Evolutionary conservation across 1,284 basidiomycete species (phyloP).

Genomic region (Heterobasidion occidentale): DNA sequence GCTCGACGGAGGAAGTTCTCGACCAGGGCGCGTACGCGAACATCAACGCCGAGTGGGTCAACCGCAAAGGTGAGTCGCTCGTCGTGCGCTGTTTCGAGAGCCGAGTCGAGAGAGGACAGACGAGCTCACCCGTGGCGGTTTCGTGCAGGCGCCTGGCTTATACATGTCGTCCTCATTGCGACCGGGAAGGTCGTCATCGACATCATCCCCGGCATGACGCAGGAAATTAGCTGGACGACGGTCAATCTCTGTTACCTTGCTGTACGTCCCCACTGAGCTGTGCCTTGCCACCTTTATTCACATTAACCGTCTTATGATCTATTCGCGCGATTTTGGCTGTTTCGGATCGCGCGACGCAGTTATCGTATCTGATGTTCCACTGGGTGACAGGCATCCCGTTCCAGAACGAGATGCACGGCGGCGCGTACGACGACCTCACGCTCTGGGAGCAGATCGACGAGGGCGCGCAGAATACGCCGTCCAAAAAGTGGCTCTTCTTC

Average conservation of each 20-base stretch:
- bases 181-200: constrained; percentile 91
- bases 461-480: constrained; percentile 96
- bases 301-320: not conserved
- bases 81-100: not conserved
- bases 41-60: constrained; percentile 97
- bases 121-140: not conserved
- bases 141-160: constrained; percentile 86
- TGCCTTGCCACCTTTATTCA: not conserved
- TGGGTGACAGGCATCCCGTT: constrained; percentile 97
- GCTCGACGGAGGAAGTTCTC: constrained; percentile 70
- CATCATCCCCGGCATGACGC: constrained; percentile 89
- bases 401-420: constrained; percentile 79
- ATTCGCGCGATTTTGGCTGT: constrained; percentile 1
- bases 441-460: constrained; percentile 99
- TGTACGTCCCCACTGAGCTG: constrained; percentile 44
- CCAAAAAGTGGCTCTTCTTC: constrained; percentile 95
- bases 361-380: constrained; percentile 98
- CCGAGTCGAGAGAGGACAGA: not conserved
- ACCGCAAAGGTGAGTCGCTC: constrained; percentile 77
- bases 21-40: constrained; percentile 83
- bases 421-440: constrained; percentile 95
- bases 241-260: constrained; percentile 90
- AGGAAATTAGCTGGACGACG: constrained; percentile 93
- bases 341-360: constrained; percentile 34
- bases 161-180: constrained; percentile 91